phyloP scores from a whole-genome alignment of 148 eudicot species.

The Pharnaceum exiguum region DNA sequence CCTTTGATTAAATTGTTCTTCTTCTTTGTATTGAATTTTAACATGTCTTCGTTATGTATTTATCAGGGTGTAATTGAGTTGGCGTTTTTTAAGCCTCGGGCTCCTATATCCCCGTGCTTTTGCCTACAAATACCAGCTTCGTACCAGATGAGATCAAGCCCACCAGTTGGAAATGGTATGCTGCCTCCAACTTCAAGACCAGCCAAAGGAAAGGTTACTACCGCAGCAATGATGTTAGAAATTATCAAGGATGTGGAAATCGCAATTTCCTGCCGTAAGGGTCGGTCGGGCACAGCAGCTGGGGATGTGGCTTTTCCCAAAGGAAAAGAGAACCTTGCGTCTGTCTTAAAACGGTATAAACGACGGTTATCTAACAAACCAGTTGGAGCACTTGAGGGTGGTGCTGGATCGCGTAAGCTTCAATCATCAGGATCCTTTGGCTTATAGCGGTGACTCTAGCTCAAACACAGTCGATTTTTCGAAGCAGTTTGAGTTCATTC shows the following conservation, averaged over 20 bases:
- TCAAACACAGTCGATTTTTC: slow-evolving; percentile 2
- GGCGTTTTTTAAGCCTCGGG: slow-evolving; percentile 78
- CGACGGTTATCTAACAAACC: slow-evolving; percentile 73
- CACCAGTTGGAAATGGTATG: slow-evolving; percentile 47
- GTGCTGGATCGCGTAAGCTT: slow-evolving; percentile 32
- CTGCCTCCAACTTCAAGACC: slow-evolving; percentile 68
- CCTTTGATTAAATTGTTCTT: no score
- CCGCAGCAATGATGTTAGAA: slow-evolving; percentile 60
- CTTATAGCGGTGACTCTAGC: slow-evolving; percentile 25
- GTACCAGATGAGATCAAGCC: slow-evolving; percentile 50
- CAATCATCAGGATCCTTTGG: slow-evolving; percentile 22
- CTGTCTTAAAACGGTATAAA: slow-evolving; percentile 93
- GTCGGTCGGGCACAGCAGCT: slow-evolving; percentile 90
- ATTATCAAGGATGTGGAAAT: slow-evolving; percentile 80
- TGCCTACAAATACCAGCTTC: slow-evolving; percentile 72
- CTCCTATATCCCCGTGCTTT: slow-evolving; percentile 61
- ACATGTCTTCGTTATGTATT: not conserved
- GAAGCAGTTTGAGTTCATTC: slow-evolving; percentile 13
- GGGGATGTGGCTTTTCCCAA: slow-evolving; percentile 97
- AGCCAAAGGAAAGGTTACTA: slow-evolving; percentile 64
- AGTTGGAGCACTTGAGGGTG: slow-evolving; percentile 31
- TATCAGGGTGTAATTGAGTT: slow-evolving; percentile 76
- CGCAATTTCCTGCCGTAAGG: slow-evolving; percentile 79
- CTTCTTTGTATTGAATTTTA: no score
- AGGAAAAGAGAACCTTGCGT: slow-evolving; percentile 93